Percentiles rank a stretch among this genome's conserved stretches.
These are phyloP conservation scores for Aspergillus conjunctus DNA, from an alignment of 495 filamentous ascomycete genomes.

Conservation along the genomic window DNA sequence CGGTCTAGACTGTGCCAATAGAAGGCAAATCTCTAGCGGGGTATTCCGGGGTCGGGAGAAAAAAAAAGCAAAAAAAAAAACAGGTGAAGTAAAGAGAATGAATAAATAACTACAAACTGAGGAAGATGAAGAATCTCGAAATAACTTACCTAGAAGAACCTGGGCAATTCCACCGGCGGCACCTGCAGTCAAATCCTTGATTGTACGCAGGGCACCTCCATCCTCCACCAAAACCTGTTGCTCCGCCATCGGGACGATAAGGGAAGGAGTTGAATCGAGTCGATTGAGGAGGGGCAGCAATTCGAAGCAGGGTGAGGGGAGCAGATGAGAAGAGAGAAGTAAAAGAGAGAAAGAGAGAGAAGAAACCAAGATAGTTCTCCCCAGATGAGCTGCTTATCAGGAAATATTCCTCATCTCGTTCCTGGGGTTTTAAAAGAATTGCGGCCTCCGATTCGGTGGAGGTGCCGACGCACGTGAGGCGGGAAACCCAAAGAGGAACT, in stretches of 20 bases:
- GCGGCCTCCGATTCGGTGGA: constrained; percentile 37
- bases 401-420: constrained; percentile 18
- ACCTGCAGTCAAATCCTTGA: constrained; percentile 91
- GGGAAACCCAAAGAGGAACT: constrained; percentile 28
- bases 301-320: not conserved
- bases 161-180: constrained; percentile 92
- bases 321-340: constrained; percentile 12
- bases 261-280: not conserved
- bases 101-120: not conserved
- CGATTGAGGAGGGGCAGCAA: not conserved
- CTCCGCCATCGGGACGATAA: constrained; percentile 33
- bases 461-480: constrained; percentile 40
- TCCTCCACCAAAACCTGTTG: constrained; percentile 45
- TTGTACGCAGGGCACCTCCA: constrained; percentile 54
- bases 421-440: constrained; percentile 12
- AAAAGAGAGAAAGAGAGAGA: constrained; percentile 15
- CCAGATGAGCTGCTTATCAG: constrained; percentile 32
- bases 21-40: not conserved
- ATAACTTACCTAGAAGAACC: constrained; percentile 81
- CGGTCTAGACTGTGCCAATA: not conserved
- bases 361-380: not conserved
- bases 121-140: not conserved
- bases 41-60: not conserved
- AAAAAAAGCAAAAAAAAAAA: constrained; percentile 7
- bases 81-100: not conserved